phyloP scores from a whole-genome alignment of 2,329 filamentous ascomycete genomes.

The Aspergillus pseudoviridinutans region DNA sequence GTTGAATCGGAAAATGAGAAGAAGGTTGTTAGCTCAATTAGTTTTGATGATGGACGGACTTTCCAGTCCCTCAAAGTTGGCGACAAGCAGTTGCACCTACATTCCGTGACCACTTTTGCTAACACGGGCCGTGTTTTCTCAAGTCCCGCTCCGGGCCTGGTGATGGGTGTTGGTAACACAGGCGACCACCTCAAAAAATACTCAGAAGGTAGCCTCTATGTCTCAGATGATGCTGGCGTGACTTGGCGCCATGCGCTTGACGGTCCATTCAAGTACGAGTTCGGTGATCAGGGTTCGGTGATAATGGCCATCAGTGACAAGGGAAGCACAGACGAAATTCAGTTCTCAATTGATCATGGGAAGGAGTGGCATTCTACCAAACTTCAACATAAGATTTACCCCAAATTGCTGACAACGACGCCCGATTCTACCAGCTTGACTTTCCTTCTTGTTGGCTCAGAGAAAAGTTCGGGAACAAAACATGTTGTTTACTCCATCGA shows the following conservation, averaged over 20 bases:
- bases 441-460: constrained; percentile 71
- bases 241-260: constrained; percentile 72
- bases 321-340: constrained; percentile 54
- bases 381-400: constrained; percentile 66
- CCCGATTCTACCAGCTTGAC: constrained; percentile 90
- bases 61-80: constrained; percentile 70
- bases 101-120: constrained; percentile 80
- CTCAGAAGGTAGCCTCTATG: constrained; percentile 71
- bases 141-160: constrained; percentile 84
- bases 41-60: constrained; percentile 89
- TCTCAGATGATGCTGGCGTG: constrained; percentile 86
- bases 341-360: constrained; percentile 88
- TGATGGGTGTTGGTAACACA: constrained; percentile 92
- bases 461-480: constrained; percentile 47
- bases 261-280: constrained; percentile 91
- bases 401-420: constrained; percentile 76
- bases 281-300: constrained; percentile 88
- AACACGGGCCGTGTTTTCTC: constrained; percentile 88
- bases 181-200: constrained; percentile 70
- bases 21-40: constrained; percentile 71
- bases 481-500: constrained; percentile 72
- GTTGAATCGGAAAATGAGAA: constrained; percentile 62
- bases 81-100: constrained; percentile 71
- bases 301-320: constrained; percentile 75
- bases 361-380: constrained; percentile 72